Percentiles rank a stretch among this genome's conserved stretches.
Evolutionary conservation across 1,284 basidiomycete species (phyloP).

Genomic region (Fomitopsis palustris): DNA sequence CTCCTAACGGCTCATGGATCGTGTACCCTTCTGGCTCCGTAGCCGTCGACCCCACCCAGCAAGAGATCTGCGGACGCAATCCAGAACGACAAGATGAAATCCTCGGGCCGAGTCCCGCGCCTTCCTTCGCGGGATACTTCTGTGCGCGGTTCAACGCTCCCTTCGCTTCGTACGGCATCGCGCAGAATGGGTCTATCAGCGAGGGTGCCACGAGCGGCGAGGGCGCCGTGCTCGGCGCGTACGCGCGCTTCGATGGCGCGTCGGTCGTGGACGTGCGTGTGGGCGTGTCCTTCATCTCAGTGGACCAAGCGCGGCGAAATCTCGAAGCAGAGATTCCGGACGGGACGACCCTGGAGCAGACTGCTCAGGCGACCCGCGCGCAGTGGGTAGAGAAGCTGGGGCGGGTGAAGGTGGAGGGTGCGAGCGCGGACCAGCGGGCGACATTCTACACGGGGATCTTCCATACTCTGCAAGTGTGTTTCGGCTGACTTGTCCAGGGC

Average conservation of each 20-base stretch:
- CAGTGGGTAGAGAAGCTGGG: constrained; percentile 75
- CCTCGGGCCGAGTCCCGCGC: constrained; percentile 56
- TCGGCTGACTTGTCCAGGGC: too few relatives aligned
- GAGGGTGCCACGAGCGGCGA: constrained; percentile 27
- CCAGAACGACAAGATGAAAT: constrained; percentile 76
- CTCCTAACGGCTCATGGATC: constrained; percentile 41
- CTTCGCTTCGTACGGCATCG: constrained; percentile 46
- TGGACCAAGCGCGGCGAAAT: constrained; percentile 68
- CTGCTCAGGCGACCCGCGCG: constrained; percentile 51
- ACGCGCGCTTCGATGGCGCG: constrained; percentile 46
- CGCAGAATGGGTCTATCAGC: constrained; percentile 42
- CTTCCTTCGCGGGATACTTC: constrained; percentile 65
- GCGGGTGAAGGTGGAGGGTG: constrained; percentile 56
- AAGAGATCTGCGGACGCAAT: constrained; percentile 69
- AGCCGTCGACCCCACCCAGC: constrained; percentile 39
- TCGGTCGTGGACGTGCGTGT: constrained; percentile 57
- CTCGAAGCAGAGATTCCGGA: constrained; percentile 64
- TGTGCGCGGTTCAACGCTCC: constrained; percentile 66
- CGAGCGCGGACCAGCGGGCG: constrained; percentile 46
- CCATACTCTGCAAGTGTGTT: constrained; percentile 60
- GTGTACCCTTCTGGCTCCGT: constrained; percentile 62
- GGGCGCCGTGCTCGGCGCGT: constrained; percentile 53
- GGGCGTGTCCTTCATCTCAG: constrained; percentile 77
- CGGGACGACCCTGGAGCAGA: constrained; percentile 55
- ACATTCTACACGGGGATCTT: constrained; percentile 70